Evolutionary conservation across 1,139 yeast species (phyloP).

Genomic region (Candida gigantensis): DNA sequence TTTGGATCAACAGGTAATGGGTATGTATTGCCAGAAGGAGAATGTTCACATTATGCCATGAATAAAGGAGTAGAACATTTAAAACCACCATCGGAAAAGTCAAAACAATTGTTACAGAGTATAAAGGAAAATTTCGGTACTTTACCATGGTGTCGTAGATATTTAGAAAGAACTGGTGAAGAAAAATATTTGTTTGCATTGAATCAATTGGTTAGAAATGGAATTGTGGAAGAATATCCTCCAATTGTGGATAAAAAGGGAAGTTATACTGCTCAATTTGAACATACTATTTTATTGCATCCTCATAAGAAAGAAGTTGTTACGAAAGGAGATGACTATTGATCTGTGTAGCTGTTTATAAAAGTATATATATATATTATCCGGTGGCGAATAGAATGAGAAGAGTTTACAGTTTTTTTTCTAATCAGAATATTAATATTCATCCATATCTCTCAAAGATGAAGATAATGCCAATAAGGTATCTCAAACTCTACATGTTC

Average conservation of each 20-base stretch:
- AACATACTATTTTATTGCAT: conserved; percentile 88
- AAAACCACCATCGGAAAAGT: conserved; percentile 59
- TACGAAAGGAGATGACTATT: conserved; percentile 93
- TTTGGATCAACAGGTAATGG: conserved; percentile 97
- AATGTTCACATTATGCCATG: conserved; percentile 89
- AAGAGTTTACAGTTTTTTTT: too few species aligned
- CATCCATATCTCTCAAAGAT: too few species aligned
- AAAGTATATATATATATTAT: too few species aligned
- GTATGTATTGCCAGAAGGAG: conserved; percentile 82
- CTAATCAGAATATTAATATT: too few species aligned
- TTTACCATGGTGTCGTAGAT: conserved; percentile 94
- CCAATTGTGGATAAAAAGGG: conserved; percentile 88
- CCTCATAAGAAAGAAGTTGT: conserved; percentile 94
- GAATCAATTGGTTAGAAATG: conserved; percentile 81
- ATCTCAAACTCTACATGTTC: too few species aligned
- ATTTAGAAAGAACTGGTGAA: conserved; percentile 87
- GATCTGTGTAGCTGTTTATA: conserved; percentile 6
- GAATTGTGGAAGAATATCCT: conserved; percentile 91
- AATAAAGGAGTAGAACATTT: conserved; percentile 46
- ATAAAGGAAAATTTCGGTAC: conserved; percentile 88
- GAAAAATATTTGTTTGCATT: conserved; percentile 90
- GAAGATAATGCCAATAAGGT: too few species aligned
- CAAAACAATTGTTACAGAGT: conserved; percentile 62
- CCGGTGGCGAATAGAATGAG: too few species aligned
- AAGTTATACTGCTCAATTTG: conserved; percentile 92